Evolutionary conservation across 2,329 filamentous ascomycete species (phyloP), one percentile per base, ranked within the genome.

Genomic region (Daldinia sp.): DNA sequence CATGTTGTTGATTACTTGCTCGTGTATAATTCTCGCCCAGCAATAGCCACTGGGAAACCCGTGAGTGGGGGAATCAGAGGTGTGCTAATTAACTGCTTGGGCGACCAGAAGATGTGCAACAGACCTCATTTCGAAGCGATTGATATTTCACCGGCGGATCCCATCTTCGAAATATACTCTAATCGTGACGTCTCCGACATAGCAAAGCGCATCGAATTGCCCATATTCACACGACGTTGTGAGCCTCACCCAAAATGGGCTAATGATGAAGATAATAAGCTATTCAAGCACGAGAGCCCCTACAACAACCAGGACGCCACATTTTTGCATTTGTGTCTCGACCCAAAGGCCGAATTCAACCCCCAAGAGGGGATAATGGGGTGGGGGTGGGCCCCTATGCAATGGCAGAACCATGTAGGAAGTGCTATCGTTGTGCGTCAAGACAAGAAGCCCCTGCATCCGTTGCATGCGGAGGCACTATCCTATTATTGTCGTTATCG

Each of bases 31-130:
- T 3, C 23, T 23, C 8, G 34, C 27, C 51, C 9, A n/a, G 17
- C 21, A 11, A 13, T 30, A 1, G 4, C 7, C 9, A 29, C 25
- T 19, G 4, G 10, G 3, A 7, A 17, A 3, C 30, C 21, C 2
- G 19, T 17, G 1, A 1, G 3, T 15, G 13, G n/a, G 17, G 47
- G 23, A 15, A 37, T 64, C 30, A 61, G 63, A 27, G 66, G 66
- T 3, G 61, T 70, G 15, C 63, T 27, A 43, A 66, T 70, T 34
- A 70, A 70, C 35, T 68, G 66, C 30, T 3, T 51, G 9, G 63
- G 66, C 11, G 66, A 70, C 30, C 59, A 59, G 41, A 54, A 45
- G 25, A 13, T 63, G n/a, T 57, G 58, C 19, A 53, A 59, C n/a
- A 64, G 47, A 45, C 68, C 66, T 4, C 47, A 48, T 1, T 67